phyloP scores from a whole-genome alignment of 345 rosid species.

The Linum trigynum region DNA sequence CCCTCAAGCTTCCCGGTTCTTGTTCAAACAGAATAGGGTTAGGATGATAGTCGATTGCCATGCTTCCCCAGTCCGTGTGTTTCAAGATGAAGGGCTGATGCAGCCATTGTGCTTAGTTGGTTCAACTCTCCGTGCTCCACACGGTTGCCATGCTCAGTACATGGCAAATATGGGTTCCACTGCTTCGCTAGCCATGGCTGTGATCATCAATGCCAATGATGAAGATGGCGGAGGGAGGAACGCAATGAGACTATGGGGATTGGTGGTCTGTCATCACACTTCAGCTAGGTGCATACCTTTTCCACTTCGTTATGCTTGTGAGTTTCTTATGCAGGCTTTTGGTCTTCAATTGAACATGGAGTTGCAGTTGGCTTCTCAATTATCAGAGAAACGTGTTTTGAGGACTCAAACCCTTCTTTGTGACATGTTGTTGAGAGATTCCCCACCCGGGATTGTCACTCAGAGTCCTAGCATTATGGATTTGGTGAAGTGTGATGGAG shows the following conservation, averaged over 20 bases:
- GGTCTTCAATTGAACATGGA: conserved; percentile 98
- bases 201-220: conserved; percentile 74
- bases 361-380: conserved; percentile 77
- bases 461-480: conserved; percentile 97
- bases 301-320: conserved; percentile 93
- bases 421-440: conserved; percentile 96
- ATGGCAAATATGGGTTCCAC: conserved; percentile 94
- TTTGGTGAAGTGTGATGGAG: conserved; percentile 91
- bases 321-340: conserved; percentile 96
- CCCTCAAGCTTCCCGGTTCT: conserved; percentile 91
- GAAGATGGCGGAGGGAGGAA: conserved; percentile 76
- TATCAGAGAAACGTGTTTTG: conserved; percentile 81
- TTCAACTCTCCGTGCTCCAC: conserved; percentile 94
- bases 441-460: conserved; percentile 81
- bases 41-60: conserved; percentile 94
- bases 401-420: conserved; percentile 90
- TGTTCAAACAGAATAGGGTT: conserved; percentile 92
- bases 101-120: conserved; percentile 95
- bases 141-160: conserved; percentile 92
- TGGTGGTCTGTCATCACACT: conserved; percentile 98
- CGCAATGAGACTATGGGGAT: conserved; percentile 85
- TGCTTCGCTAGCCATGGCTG: conserved; percentile 88
- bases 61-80: conserved; percentile 44
- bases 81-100: conserved; percentile 68
- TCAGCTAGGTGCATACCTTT: conserved; percentile 81